Evolutionary conservation across 768 basidiomycete genomes (phyloP), one percentile per base, ranked within the genome.

Genomic region (Plicaturopsis crispa): DNA sequence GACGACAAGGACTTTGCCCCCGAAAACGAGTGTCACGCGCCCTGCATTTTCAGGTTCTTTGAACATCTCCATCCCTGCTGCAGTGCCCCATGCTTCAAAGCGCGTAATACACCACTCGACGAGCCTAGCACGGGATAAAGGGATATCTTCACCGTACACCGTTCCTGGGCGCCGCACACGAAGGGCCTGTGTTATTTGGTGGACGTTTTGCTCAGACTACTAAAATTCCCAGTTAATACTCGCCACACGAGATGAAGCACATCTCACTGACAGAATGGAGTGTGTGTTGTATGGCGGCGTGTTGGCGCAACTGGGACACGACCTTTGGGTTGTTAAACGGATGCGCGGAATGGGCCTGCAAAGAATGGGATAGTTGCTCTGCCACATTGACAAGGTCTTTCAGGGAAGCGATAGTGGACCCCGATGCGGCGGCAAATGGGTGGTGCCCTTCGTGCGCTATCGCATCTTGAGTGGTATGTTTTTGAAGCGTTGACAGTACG

Each of bases 1-100:
- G 38, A 88, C 60, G 23, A 88, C 84, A 7, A 89, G 62, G n/a
- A 86, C 77, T 54, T 85, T 85, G 2, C 86, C 86, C 3, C 78
- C 86, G 24, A 87, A 69, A 14, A 80, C 70, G 26, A 85, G 60
- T 0, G 70, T 78, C 28, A 70, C 61, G 18, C 62, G 62, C 12
- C 70, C 72, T 42, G 69, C 70, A 24, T 66, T 65, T 14, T 60
- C 59, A 12, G 50, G 50, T 45, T 86, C 84, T 43, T 69, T 73
- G 63, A 84, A 88, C 3, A 76, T 66, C 49, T 87, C 82, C 82
- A 87, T 82, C 19, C 80, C 83, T 4, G 69, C 76, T 19, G 69
- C 60, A 13, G 66, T 68, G 5, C 75, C 78, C 78, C 81, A 86
- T 22, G 69, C 54, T 45, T 73, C 70, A 12, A 87, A 61, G 30